A percentile compares a stretch with the other conserved stretches of the same genome.
Conservation (phyloP, 2,329 filamentous ascomycete species). For the Aspergillus sp. region DNA sequence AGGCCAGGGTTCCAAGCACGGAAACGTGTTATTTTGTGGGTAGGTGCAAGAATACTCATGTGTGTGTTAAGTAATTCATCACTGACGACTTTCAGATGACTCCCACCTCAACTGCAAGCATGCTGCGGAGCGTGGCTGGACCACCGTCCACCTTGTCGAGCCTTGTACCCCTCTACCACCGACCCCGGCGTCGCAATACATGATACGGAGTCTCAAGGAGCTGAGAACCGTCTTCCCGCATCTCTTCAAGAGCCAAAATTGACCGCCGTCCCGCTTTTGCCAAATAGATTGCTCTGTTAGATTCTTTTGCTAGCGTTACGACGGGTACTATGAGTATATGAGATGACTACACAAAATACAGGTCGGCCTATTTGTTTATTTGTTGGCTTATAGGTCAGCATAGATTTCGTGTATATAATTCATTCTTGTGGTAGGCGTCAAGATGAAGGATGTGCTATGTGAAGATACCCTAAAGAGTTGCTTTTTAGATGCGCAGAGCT, state of each 20-base stretch:
- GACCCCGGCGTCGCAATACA: slow-evolving; percentile 66
- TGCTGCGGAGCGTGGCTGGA: slow-evolving; percentile 81
- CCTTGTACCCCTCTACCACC: slow-evolving; percentile 63
- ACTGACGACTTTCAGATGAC: slow-evolving; percentile 59
- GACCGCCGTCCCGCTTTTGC: background rate
- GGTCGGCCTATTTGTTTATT: background rate
- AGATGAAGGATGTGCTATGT: too few relatives aligned
- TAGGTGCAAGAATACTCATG: slow-evolving; percentile 45
- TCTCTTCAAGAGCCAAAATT: slow-evolving; percentile 64
- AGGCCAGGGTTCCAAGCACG: slow-evolving; percentile 67
- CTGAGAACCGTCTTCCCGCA: slow-evolving; percentile 75
- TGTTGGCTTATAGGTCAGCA: background rate
- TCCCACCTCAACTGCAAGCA: slow-evolving; percentile 77
- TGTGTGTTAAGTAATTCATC: background rate
- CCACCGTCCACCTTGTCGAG: slow-evolving; percentile 79
- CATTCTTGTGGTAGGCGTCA: too few relatives aligned
- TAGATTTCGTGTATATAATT: background rate
- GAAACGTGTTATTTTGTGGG: slow-evolving; percentile 90
- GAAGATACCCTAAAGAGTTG: too few relatives aligned
- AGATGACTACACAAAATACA: background rate
- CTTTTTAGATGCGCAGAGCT: too few relatives aligned
- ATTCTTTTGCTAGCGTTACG: background rate
- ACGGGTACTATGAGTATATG: slow-evolving; percentile 9
- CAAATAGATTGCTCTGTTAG: background rate
- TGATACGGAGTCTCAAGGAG: slow-evolving; percentile 73